Percentiles rank a stretch among this genome's conserved stretches.
Conservation (phyloP, 2,329 filamentous ascomycete genomes). For the Pyricularia sp. region DNA sequence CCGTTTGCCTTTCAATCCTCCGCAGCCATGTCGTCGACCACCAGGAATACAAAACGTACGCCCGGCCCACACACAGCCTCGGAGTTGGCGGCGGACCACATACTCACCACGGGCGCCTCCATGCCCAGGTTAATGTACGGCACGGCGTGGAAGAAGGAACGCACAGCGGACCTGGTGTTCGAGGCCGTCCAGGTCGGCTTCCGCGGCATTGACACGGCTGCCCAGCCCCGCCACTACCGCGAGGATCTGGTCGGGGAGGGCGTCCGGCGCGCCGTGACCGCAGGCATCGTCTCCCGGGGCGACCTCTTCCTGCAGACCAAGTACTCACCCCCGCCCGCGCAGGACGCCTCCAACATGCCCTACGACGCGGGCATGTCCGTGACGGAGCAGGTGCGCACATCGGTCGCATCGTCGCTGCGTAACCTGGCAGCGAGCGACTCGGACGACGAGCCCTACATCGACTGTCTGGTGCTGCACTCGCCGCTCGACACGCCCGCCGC, state of each 20-base stretch:
- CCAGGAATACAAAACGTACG: not conserved
- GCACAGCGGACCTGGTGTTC: slow-evolving; percentile 58
- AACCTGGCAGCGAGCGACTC: slow-evolving; percentile 42
- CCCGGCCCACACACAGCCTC: slow-evolving; percentile 7
- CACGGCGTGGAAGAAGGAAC: slow-evolving; percentile 76
- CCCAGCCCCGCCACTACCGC: slow-evolving; percentile 69
- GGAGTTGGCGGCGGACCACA: slow-evolving; percentile 10
- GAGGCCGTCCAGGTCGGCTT: slow-evolving; percentile 61
- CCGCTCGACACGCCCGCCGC: slow-evolving; percentile 30
- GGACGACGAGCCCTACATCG: slow-evolving; percentile 37
- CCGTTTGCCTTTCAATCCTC: not conserved
- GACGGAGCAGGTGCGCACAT: slow-evolving; percentile 55
- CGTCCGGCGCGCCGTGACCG: slow-evolving; percentile 49
- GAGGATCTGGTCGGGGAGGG: slow-evolving; percentile 63
- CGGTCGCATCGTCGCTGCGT: slow-evolving; percentile 55
- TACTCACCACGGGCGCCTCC: slow-evolving; percentile 14
- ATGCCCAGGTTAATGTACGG: slow-evolving; percentile 60
- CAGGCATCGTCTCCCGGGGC: slow-evolving; percentile 43
- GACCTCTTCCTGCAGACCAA: slow-evolving; percentile 77
- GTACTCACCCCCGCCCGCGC: slow-evolving; percentile 57
- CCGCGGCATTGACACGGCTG: slow-evolving; percentile 66
- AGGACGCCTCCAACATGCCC: slow-evolving; percentile 51
- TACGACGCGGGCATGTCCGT: slow-evolving; percentile 52
- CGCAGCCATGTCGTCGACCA: not conserved
- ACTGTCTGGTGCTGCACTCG: slow-evolving; percentile 70